Base-by-base conservation (phyloP, 495 filamentous ascomycete genomes). In the Talaromyces thailandensis region DNA sequence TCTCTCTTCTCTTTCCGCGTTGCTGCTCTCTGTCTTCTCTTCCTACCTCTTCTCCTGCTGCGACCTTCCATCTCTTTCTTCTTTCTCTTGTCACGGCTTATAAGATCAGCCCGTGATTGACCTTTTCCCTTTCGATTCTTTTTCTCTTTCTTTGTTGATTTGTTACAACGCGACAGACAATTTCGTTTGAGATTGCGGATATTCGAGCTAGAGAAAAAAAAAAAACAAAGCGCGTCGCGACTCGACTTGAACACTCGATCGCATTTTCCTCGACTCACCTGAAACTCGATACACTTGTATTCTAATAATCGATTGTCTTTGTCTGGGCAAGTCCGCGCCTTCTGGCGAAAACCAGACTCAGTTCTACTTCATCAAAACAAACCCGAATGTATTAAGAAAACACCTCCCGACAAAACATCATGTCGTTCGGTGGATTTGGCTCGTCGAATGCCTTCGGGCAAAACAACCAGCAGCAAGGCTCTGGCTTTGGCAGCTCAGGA, bases 361-460 rank as follows among this genome's bases (percentile, higher is more conserved):
- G 18, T 40, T 43, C 11, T 48, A 8, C 16, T 40, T n/a, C 28
- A 11, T 43, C 26, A 64, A 48, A 40, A 51, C 50, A 50, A 40
- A 62, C 65, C 73, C 73, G 64, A 69, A 78, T 80, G 75, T 73
- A 65, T 66, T 66, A 63, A 56, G 69, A 71, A 62, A 68, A 66
- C 68, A 68, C 51, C 1, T 28, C 3, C 21, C 14, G 51, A 23
- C 69, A 67, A n/a, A 25, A n/a, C 69, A 74, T 68, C 61, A 81
- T 80, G 76, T 77, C 76, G 68, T 78, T 79, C 71, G 74, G 64
- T 11, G 64, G 71, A 65, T 72, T 72, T 23, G 62, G 62, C 9
- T 58, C 32, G 35, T 23, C 11, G 64, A 79, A 76, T 71, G 82
- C 82, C 67, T 88, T 88, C 71, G 85, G 86, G 68, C 77, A 82